These are phyloP conservation scores for Kalmusia sp. DNA, from an alignment of 2,329 filamentous ascomycete species.

Conservation along the genomic window DNA sequence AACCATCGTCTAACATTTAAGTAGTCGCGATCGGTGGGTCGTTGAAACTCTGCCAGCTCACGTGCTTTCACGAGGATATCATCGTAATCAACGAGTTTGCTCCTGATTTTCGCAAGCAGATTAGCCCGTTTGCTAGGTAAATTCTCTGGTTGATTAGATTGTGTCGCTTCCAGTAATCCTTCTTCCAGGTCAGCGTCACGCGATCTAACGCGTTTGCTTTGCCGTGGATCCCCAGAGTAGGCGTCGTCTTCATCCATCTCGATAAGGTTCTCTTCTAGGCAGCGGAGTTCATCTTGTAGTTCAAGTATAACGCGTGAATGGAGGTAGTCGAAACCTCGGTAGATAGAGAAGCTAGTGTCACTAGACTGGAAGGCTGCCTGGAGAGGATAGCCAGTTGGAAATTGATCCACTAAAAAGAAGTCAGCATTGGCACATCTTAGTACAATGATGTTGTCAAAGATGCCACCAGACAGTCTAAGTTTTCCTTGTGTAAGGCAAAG, in stretches of 20 bases:
- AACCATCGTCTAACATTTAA: constrained; percentile 40
- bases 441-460: too few relatives aligned
- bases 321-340: constrained; percentile 42
- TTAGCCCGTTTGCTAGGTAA: constrained; percentile 12
- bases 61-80: constrained; percentile 41
- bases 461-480: too few relatives aligned
- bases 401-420: too few relatives aligned
- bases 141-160: constrained; percentile 14
- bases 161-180: too few relatives aligned
- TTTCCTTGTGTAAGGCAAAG: too few relatives aligned
- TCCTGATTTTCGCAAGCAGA: neutral
- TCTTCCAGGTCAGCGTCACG: constrained; percentile 17
- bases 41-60: constrained; percentile 41
- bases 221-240: neutral
- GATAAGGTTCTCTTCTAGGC: constrained; percentile 36
- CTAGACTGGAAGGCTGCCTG: constrained; percentile 45
- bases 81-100: constrained; percentile 27
- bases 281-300: constrained; percentile 42
- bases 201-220: constrained; percentile 17
- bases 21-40: constrained; percentile 43
- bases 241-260: constrained; percentile 19
- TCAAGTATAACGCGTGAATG: constrained; percentile 42
- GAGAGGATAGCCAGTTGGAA: too few relatives aligned
- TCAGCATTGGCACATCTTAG: too few relatives aligned
- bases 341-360: constrained; percentile 44